phyloP scores from a whole-genome alignment of 441 rosid genomes.

The Adansonia rubrostipa region DNA sequence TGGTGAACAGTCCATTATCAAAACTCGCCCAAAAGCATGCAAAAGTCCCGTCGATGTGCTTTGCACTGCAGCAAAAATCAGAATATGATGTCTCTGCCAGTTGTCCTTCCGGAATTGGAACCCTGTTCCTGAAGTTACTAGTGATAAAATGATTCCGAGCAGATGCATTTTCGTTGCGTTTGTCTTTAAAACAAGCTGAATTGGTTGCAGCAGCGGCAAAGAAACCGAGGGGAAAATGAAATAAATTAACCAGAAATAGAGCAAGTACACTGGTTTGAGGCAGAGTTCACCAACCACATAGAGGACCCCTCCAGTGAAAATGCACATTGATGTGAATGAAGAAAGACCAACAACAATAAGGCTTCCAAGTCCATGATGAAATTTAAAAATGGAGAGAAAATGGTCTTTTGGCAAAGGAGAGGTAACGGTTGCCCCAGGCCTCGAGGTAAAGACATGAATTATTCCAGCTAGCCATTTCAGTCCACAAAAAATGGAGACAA shows the following conservation, averaged over 20 bases:
- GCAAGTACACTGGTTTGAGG: conserved; percentile 42
- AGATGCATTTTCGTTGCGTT: conserved; percentile 54
- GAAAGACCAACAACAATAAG: conserved; percentile 43
- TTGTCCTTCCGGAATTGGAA: conserved; percentile 40
- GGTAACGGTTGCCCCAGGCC: conserved; percentile 32
- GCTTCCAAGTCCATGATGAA: conserved; percentile 52
- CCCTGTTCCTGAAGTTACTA: conserved; percentile 51
- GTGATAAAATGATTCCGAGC: conserved; percentile 49
- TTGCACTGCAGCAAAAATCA: conserved; percentile 53
- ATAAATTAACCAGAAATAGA: conserved; percentile 48
- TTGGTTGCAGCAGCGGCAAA: conserved; percentile 48
- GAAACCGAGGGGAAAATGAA: conserved; percentile 55
- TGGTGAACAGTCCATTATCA: conserved; percentile 56
- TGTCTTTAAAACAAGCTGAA: conserved; percentile 44
- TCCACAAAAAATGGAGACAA: conserved; percentile 69
- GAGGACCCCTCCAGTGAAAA: conserved; percentile 50
- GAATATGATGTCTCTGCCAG: conserved; percentile 45
- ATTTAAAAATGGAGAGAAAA: conserved; percentile 42
- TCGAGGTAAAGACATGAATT: conserved; percentile 35
- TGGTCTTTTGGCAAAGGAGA: conserved; percentile 30
- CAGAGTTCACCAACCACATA: conserved; percentile 53
- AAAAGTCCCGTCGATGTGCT: conserved; percentile 51
- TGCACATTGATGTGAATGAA: conserved; percentile 60
- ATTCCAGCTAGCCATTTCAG: conserved; percentile 56
- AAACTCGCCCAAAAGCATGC: conserved; percentile 53